Percentiles rank a stretch among this genome's conserved stretches.
Conservation (phyloP, 257 asterid species). For the Nicotiana benthamiana region DNA sequence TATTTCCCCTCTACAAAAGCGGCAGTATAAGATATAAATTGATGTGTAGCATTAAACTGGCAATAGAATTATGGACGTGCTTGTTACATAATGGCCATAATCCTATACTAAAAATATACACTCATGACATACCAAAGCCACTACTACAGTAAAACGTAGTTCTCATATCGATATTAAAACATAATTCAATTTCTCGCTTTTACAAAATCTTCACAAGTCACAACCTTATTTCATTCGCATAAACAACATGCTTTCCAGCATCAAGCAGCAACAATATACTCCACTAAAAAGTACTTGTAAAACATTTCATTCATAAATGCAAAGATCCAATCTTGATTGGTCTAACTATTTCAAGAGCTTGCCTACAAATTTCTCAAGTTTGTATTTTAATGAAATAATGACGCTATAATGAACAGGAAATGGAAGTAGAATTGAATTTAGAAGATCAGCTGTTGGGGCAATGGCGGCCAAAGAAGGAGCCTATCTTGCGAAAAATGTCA, state of each 20-base stretch:
- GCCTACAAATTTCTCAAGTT: no score
- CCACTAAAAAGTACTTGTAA: neutral
- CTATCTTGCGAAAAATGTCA: no score
- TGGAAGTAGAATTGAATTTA: no score
- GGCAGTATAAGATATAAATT: neutral
- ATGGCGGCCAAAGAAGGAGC: no score
- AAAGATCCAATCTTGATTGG: neutral
- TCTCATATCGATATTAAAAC: neutral
- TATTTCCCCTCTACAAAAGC: no score
- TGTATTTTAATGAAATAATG: neutral
- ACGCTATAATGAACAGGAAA: neutral
- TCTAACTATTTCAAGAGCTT: no score
- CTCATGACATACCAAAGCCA: neutral
- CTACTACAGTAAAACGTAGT: neutral
- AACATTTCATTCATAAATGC: neutral
- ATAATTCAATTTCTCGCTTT: neutral
- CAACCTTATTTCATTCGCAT: neutral
- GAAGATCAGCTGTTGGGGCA: no score
- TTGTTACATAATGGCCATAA: neutral
- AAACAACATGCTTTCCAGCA: neutral
- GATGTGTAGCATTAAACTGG: neutral
- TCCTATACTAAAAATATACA: neutral
- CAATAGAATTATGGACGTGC: neutral
- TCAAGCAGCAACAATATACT: neutral
- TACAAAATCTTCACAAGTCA: neutral